Conservation (phyloP, 2,329 filamentous ascomycete genomes). For the Venturia oleaginea region DNA sequence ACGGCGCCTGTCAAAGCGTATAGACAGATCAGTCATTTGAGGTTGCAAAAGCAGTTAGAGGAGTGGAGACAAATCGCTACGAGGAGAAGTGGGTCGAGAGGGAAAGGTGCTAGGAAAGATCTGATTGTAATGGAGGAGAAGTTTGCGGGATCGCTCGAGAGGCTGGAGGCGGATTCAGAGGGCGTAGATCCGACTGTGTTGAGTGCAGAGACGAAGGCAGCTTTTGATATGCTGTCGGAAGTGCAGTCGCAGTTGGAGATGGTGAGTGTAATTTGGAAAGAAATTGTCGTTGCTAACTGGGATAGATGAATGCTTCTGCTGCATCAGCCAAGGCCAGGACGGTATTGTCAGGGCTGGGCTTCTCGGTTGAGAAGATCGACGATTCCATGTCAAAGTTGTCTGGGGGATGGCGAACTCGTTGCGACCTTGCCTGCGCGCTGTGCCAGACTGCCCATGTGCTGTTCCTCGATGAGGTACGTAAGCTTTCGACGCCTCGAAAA, state of each 20-base stretch:
- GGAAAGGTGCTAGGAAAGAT: constrained; percentile 66
- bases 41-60: constrained; percentile 55
- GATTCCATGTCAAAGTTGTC: constrained; percentile 58
- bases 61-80: constrained; percentile 64
- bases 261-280: constrained; percentile 24
- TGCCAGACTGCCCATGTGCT: constrained; percentile 68
- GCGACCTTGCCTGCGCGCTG: constrained; percentile 44
- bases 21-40: constrained; percentile 52
- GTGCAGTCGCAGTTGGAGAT: constrained; percentile 61
- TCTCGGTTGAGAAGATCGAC: constrained; percentile 52
- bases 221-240: constrained; percentile 59
- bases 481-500: background rate
- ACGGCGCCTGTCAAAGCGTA: constrained; percentile 52
- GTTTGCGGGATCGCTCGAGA: constrained; percentile 46
- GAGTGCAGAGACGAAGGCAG: constrained; percentile 58
- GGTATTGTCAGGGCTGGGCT: constrained; percentile 62
- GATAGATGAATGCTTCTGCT: constrained; percentile 46
- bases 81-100: constrained; percentile 64
- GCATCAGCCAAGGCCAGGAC: constrained; percentile 57
- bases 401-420: constrained; percentile 47
- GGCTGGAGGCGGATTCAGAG: constrained; percentile 45
- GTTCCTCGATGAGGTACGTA: constrained; percentile 57
- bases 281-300: background rate
- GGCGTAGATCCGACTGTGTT: constrained; percentile 49
- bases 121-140: constrained; percentile 60